Evolutionary conservation across 2,329 filamentous ascomycete species (phyloP), one percentile per base, ranked within the genome.

Genomic region (Diplocarpon mali): DNA sequence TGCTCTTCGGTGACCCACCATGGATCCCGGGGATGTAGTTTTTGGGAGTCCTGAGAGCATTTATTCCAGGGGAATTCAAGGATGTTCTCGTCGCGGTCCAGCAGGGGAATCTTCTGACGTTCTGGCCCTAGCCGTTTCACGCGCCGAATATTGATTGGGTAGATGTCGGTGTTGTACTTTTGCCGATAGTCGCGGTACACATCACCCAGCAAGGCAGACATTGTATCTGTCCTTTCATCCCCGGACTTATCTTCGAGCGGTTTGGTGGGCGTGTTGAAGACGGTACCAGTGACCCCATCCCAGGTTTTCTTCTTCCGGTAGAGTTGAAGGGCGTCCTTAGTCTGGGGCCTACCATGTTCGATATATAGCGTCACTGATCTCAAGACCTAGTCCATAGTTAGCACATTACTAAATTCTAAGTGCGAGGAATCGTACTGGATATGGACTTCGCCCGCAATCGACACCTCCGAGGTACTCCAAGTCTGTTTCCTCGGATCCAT

Each of bases 141-240:
- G 31, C 57, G 53, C n/a, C 57, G 53, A 35, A 60, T 57, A 36
- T 60, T 53, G 13, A 60, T 43, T 12, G 57, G 57, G 34, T 58
- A 60, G 27, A 53, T 28, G 12, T 52, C 46, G 20, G 24, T 35
- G 7, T 24, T 40, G 11, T 35, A 32, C 14, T 42, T 12, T 40
- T 30, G 9, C 13, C 35, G 27, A 10, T 45, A 12, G 28, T 46
- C 45, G 20, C 42, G 40, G 10, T 28, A 29, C 11, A 31, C 30
- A 34, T 49, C 47, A 13, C 40, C 44, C 27, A 46, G 51, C 10
- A 53, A 35, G 1, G 27, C 15, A 16, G 30, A 17, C 13, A 52
- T 48, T 9, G 32, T 38, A 6, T n/a, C 4, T 8, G 35, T 16
- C 9, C 35, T 36, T 6, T 44, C 43, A 29, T 55, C 47, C 15